A percentile compares a stretch with the other conserved stretches of the same genome.
Evolutionary conservation across 2,329 filamentous ascomycete species (phyloP).

Genomic region (Saccharata proteae): DNA sequence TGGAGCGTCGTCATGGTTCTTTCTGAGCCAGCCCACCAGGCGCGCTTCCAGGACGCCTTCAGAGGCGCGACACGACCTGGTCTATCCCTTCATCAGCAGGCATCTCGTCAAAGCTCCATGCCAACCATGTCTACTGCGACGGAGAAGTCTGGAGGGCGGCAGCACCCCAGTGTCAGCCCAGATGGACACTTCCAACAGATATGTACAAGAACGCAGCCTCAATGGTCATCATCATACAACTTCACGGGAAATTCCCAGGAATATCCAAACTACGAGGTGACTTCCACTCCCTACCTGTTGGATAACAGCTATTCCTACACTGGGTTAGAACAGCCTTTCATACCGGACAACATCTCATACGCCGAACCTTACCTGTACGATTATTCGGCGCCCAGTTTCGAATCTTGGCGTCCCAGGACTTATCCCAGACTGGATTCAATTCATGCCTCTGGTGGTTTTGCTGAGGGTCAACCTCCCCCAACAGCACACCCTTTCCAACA

Average conservation of each 20-base stretch:
- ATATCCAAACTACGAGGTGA: conserved; percentile 10
- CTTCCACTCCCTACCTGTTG: conserved; percentile 5
- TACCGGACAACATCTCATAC: too few relatives aligned
- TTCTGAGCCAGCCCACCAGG: conserved; percentile 16
- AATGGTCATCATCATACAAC: conserved; percentile 1
- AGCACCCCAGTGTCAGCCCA: conserved; percentile 7
- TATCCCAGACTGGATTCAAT: too few relatives aligned
- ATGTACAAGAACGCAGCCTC: too few relatives aligned
- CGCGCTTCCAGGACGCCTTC: conserved; percentile 12
- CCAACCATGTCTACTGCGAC: conserved; percentile 6
- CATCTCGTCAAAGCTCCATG: conserved; percentile 3
- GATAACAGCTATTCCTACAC: too few relatives aligned
- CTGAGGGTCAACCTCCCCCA: too few relatives aligned
- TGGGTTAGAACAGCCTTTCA: too few relatives aligned
- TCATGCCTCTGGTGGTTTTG: too few relatives aligned
- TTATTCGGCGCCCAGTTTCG: too few relatives aligned
- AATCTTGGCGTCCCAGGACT: too few relatives aligned
- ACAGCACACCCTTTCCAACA: too few relatives aligned
- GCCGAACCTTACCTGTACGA: too few relatives aligned
- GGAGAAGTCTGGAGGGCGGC: too few relatives aligned
- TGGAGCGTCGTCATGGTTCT: conserved; percentile 21
- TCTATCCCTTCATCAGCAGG: conserved; percentile 11
- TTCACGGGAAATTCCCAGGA: conserved; percentile 9
- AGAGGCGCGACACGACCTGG: conserved; percentile 12
- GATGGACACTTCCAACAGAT: conserved; percentile 2